Evolutionary conservation across 1,284 basidiomycete genomes (phyloP), one percentile per base, ranked within the genome.

Genomic region (Moesziomyces aphidis): DNA sequence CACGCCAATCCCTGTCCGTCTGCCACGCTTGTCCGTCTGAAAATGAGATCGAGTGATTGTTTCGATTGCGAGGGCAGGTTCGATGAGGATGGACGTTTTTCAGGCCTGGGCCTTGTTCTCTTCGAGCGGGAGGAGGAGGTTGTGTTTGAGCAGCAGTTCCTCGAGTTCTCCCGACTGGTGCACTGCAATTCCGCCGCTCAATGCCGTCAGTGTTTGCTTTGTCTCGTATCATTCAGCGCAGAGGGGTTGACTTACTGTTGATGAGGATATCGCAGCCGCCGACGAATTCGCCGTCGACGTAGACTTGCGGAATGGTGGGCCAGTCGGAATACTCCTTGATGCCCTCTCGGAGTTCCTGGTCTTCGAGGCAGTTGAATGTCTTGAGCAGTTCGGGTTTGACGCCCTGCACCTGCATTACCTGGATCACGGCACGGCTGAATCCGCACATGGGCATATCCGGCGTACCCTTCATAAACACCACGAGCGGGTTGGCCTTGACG

Each of bases 261-360:
- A 98, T 86, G 56, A 98, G 87, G 79, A 98, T 97, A 86, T 99
- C 96, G 85, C 95, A 97, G 51, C 96, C 96, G 50, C 96, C 96
- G 31, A 98, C 89, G 81, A 99, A 99, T 84, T 97, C 95, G 26
- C 95, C 95, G 62, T 93, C 91, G 45, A 98, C 88, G 83, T 97
- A 99, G 10, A 99, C 86, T 85, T 99, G 96, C 13, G 97, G 97
- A 75, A 99, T 92, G 21, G 96, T 99, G 19, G 96, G 96, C 96
- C 96, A 99, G 43, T 81, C 93, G 50, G 94, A 96, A 86, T 93
- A 98, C 86, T 97, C 95, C 86, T 99, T 98, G 85, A 98, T 96
- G 4, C 90, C 90, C 80, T 86, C 89, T 67, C 94, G 87, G 54
- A 96, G 86, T 80, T 98, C 93, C 46, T 88, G 85, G 85, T 99